A percentile compares a stretch with the other conserved stretches of the same genome.
Conservation (phyloP, 441 rosid genomes). For the Oxalis stricta region DNA sequence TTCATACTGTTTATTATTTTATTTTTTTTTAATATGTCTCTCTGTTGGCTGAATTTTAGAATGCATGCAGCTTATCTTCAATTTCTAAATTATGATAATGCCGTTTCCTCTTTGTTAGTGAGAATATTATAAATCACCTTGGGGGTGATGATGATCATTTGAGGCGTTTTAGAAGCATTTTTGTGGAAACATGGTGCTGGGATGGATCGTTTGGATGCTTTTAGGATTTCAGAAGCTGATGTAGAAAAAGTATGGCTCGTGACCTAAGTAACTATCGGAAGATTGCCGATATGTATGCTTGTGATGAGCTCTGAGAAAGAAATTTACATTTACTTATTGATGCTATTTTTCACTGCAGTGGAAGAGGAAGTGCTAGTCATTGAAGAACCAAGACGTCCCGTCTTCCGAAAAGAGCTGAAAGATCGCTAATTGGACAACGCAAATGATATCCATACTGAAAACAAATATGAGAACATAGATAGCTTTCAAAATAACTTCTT, state of each 20-base stretch:
- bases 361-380: slow-evolving; percentile 45
- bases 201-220: slow-evolving; percentile 41
- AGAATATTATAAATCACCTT: slow-evolving; percentile 39
- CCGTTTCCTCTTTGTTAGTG: slow-evolving; percentile 10
- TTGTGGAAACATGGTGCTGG: slow-evolving; percentile 61
- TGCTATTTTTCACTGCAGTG: slow-evolving; percentile 41
- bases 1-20: neutral
- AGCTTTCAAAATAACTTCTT: slow-evolving; percentile 29
- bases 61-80: too few species aligned
- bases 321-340: neutral
- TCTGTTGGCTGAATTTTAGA: neutral
- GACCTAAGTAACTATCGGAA: too few species aligned
- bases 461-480: slow-evolving; percentile 29
- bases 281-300: too few species aligned
- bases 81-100: neutral
- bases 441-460: slow-evolving; percentile 69
- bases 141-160: slow-evolving; percentile 36
- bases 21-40: neutral
- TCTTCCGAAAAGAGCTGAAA: slow-evolving; percentile 20
- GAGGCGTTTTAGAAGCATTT: slow-evolving; percentile 72
- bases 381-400: slow-evolving; percentile 32
- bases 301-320: too few species aligned
- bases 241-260: slow-evolving; percentile 36
- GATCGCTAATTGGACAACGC: slow-evolving; percentile 27
- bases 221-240: slow-evolving; percentile 41